Base-by-base conservation (phyloP, 371 early-diverging fungal species). In the Mucor velutinosus region DNA sequence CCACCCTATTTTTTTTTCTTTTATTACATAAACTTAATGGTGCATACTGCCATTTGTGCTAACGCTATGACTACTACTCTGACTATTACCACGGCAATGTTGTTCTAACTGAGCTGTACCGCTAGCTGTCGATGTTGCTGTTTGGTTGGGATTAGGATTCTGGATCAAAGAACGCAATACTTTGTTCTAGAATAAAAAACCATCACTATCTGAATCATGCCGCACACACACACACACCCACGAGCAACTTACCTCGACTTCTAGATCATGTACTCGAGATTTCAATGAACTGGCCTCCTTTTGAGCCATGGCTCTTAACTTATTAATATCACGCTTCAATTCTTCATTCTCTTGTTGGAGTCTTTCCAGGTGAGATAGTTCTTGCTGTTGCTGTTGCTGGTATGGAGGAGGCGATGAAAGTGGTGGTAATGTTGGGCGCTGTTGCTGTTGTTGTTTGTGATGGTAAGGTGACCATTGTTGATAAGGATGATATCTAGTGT, bases 161-260 rank as follows among this genome's bases (percentile, higher is more conserved):
- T 73, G 69, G 30, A 77, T 74, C 15, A 77, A 57, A 5, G 77
- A 77, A 21, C 77, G 29, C 47, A 77, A 33, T 17, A 74, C 72
- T 65, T 77, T 74, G 39, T 77, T 77, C 77, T 77, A 71, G 23
- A 51, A 51, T 25, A 51, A 49, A 21, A 19, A 11, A 12, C 3
- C 4, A 51, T 51, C 23, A 51, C 25, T 21, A 25, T 25, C 37
- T 37, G 14, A 14, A 51, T 11, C 7, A 12, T 19, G 12, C 12
- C 8, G 12, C 7, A 0, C 7, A 25, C 0, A 8, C 21, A 11
- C 5, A 23, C 21, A 23, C 21, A 11, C 5, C 6, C 21, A 23
- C 21, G 12, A 25, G 25, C 21, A 51, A 51, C 12, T 69, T 74
- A 77, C 77, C 66, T 77, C 75, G 17, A 77, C 70, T 68, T 74